phyloP scores from a whole-genome alignment of 306 rosid species.

The Biancaea sappan region DNA sequence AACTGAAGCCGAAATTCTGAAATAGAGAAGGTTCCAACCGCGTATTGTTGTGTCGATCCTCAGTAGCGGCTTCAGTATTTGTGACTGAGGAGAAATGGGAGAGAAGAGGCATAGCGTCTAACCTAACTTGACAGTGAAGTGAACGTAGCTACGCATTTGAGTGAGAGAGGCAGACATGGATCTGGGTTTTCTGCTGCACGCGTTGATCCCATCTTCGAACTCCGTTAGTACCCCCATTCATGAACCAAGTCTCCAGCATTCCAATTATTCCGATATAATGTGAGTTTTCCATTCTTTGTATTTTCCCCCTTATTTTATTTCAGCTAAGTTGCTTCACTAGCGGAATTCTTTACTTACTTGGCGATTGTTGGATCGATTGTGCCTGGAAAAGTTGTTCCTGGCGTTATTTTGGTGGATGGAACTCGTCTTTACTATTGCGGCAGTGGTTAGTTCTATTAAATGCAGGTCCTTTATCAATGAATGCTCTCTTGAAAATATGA shows the following conservation, averaged over 20 bases:
- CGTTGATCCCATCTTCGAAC: constrained; percentile 51
- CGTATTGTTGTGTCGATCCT: background rate
- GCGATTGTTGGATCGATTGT: constrained; percentile 71
- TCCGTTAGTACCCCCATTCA: constrained; percentile 46
- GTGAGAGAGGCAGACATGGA: constrained; percentile 43
- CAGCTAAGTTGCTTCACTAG: constrained; percentile 62
- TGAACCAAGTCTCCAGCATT: background rate
- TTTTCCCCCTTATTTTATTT: background rate
- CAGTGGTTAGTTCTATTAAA: constrained; percentile 61
- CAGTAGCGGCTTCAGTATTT: background rate
- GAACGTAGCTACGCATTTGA: background rate
- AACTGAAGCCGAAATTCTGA: background rate
- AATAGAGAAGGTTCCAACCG: background rate
- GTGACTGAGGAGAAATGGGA: background rate
- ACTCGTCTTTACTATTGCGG: constrained; percentile 85
- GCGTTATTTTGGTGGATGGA: constrained; percentile 62
- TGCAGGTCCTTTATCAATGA: background rate
- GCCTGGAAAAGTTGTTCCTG: constrained; percentile 80
- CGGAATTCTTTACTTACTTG: constrained; percentile 68
- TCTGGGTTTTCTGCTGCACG: constrained; percentile 48
- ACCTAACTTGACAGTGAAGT: background rate
- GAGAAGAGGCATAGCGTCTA: constrained; percentile 2
- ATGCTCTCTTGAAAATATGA: background rate
- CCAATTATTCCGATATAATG: constrained; percentile 1
- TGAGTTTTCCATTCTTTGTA: background rate